Evolutionary conservation across 352 stramenopile genomes (phyloP), one percentile per base, ranked within the genome.

Genomic region (Phytophthora litchii): DNA sequence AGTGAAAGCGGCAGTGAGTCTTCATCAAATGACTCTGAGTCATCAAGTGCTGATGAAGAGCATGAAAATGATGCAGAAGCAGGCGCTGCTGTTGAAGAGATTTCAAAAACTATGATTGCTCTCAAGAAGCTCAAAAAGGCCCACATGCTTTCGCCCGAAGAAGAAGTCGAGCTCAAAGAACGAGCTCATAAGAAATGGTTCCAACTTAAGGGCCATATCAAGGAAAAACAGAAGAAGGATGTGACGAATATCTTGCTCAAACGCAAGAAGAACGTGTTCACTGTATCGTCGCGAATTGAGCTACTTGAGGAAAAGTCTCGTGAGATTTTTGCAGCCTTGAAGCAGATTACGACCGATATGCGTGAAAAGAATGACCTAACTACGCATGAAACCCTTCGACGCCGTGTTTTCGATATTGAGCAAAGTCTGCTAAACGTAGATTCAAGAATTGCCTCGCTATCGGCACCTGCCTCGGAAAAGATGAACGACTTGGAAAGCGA

Each of bases 201-300:
- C 55, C 78, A 83, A 14, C 54, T 91, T 34, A 83, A 85, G 51
- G 79, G 78, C 10, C 81, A 91, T 60, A 61, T 91, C 25, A 88
- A 89, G 43, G 81, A 91, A 37, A 89, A 91, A 37, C 77, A 88
- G 41, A 91, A 91, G 52, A 89, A 88, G 42, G 79, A 89, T 27
- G 67, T 89, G 11, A 72, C 78, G 4, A 91, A 87, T 36, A 91
- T 91, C 43, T 31, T 89, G 29, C 71, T 91, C 41, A 91, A 87
- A 59, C 81, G 81, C 46, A 91, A 91, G 65, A 91, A 91, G 41
- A 91, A 89, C 16, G 78, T 91, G 3, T 91, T 91, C 45, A 91
- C 81, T 1, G 79, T 91, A 4, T 91, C 81, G 8, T 82, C 80
- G 5, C 70, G 81, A 21, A 88, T 91, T 46, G 81, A 91, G 50